These are phyloP conservation scores for Lenwebbia sp. DNA, from an alignment of 345 rosid species.

Conservation along the genomic window DNA sequence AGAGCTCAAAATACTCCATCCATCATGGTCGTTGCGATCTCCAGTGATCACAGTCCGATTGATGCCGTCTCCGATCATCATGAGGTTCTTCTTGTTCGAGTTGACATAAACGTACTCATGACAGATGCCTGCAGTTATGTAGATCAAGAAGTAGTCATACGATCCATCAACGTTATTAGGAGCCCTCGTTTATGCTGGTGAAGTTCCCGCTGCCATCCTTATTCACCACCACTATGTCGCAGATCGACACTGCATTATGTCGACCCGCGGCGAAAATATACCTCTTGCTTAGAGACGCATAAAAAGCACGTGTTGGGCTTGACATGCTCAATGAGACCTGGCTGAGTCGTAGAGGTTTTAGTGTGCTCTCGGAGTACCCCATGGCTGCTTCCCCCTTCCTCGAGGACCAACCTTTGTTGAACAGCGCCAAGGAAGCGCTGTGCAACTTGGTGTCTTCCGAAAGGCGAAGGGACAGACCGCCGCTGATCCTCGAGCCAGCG, in stretches of 20 bases:
- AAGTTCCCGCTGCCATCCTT: constrained; percentile 25
- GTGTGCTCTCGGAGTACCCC: neutral
- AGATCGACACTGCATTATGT: neutral
- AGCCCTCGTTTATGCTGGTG: constrained; percentile 36
- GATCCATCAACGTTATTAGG: constrained; percentile 12
- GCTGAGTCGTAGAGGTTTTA: neutral
- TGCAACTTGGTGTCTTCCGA: too few species aligned
- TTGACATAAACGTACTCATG: constrained; percentile 37
- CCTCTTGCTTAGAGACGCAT: constrained; percentile 41
- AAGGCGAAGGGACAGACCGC: too few species aligned
- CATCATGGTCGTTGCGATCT: constrained; percentile 25
- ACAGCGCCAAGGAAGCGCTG: too few species aligned
- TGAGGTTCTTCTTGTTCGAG: constrained; percentile 20
- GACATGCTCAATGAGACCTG: constrained; percentile 41
- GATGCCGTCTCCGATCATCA: constrained; percentile 51
- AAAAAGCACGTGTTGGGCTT: constrained; percentile 23
- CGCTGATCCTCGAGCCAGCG: too few species aligned
- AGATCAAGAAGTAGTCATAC: constrained; percentile 27
- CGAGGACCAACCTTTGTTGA: constrained; percentile 13
- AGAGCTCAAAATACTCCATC: constrained; percentile 44
- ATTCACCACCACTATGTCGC: constrained; percentile 27
- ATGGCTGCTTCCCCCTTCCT: neutral
- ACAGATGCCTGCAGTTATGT: constrained; percentile 29
- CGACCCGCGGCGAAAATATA: constrained; percentile 15
- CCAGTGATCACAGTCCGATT: constrained; percentile 42